Evolutionary conservation across 139 green algal species (phyloP).

Genomic region (Tetraselmis chui): DNA sequence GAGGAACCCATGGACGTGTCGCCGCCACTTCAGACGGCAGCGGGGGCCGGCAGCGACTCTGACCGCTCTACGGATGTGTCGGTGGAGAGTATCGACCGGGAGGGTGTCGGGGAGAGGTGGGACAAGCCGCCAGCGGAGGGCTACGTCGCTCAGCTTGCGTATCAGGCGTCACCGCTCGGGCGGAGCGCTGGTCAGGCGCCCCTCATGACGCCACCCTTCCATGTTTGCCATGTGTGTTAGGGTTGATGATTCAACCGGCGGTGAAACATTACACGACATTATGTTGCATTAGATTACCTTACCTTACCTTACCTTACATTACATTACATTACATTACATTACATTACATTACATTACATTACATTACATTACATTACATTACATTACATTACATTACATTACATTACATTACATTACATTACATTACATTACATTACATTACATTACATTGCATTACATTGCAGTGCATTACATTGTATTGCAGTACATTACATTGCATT

Average conservation of each 20-base stretch:
- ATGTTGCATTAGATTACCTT: no score
- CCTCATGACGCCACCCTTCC: no score
- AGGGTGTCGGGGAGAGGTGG: no score
- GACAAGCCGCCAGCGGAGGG: neutral
- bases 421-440: conserved; percentile 2
- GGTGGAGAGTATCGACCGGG: neutral
- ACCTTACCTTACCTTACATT: neutral
- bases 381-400: conserved; percentile 2
- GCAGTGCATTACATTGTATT: neutral
- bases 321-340: conserved; percentile 1
- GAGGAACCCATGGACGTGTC: no score
- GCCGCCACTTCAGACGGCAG: no score
- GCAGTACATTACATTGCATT: neutral
- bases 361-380: conserved; percentile 2
- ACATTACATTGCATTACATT: conserved; percentile 1
- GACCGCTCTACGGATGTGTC: neutral
- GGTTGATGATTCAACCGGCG: no score
- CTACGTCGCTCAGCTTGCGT: neutral
- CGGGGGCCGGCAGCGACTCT: neutral
- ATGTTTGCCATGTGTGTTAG: no score
- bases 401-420: conserved; percentile 2
- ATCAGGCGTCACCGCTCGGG: neutral
- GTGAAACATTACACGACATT: no score
- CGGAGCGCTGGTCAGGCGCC: no score
- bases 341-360: conserved; percentile 1